Conservation (phyloP, 2,329 filamentous ascomycete genomes). For the Arthroderma sp. region DNA sequence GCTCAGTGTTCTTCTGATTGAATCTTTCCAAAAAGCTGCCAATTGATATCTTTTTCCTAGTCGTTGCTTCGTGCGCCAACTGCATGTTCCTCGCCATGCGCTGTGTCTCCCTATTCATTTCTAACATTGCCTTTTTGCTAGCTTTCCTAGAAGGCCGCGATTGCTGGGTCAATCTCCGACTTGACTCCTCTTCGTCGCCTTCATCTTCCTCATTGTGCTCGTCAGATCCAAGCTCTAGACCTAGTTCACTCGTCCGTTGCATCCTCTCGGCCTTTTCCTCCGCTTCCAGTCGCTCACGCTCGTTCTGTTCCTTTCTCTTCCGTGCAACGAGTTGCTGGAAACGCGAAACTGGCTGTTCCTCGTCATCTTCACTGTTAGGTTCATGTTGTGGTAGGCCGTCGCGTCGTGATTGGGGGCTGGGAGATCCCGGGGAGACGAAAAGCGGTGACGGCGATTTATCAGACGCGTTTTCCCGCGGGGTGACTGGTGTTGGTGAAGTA, state of each 20-base stretch:
- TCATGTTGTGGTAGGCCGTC: not conserved
- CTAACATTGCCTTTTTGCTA: conserved; percentile 85
- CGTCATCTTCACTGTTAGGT: conserved; percentile 1
- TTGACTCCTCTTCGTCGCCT: conserved; percentile 48
- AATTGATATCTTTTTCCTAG: conserved; percentile 81
- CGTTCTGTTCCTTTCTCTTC: conserved; percentile 54
- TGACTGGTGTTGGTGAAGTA: not conserved
- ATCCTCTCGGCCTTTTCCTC: conserved; percentile 26
- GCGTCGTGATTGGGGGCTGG: not conserved
- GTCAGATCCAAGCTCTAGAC: conserved; percentile 22
- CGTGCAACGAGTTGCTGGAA: conserved; percentile 60
- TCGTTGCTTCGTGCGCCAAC: conserved; percentile 75
- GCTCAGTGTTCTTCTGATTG: conserved; percentile 50
- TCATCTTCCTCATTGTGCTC: conserved; percentile 35
- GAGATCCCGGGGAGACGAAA: conserved; percentile 25
- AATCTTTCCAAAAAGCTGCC: conserved; percentile 72
- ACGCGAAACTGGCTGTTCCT: conserved; percentile 38
- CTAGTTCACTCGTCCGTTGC: conserved; percentile 16
- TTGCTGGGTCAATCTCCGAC: conserved; percentile 55
- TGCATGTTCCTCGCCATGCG: conserved; percentile 82
- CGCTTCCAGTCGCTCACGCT: conserved; percentile 45
- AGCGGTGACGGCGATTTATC: conserved; percentile 26
- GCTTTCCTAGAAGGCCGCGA: conserved; percentile 62
- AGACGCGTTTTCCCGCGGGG: conserved; percentile 6
- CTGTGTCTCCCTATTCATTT: conserved; percentile 92